These are phyloP conservation scores for Thermochaetoides thermophila DNA, from an alignment of 495 filamentous ascomycete genomes.

Conservation along the genomic window DNA sequence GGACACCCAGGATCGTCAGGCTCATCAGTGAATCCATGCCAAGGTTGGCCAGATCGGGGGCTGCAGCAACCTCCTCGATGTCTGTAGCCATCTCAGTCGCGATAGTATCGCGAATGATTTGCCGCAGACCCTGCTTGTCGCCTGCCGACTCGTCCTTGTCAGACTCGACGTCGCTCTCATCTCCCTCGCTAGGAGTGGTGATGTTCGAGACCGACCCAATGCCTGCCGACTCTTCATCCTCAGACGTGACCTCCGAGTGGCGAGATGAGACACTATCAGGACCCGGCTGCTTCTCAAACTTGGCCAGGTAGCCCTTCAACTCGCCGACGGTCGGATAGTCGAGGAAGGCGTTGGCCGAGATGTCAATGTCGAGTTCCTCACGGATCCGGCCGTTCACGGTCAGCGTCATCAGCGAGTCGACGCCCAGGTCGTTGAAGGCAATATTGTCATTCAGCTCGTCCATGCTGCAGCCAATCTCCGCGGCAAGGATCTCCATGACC, in stretches of 20 bases:
- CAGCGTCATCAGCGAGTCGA: slow-evolving; percentile 47
- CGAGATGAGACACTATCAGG: slow-evolving; percentile 13
- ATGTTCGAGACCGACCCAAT: slow-evolving; percentile 31
- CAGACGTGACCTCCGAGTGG: slow-evolving; percentile 19
- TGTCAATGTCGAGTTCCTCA: slow-evolving; percentile 41
- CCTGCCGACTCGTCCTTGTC: slow-evolving; percentile 20
- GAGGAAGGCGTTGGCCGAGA: slow-evolving; percentile 41
- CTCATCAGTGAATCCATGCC: slow-evolving; percentile 49
- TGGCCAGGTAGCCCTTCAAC: slow-evolving; percentile 42
- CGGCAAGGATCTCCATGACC: slow-evolving; percentile 49
- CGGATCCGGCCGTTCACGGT: slow-evolving; percentile 37
- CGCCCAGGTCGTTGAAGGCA: slow-evolving; percentile 40
- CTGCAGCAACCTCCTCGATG: slow-evolving; percentile 43
- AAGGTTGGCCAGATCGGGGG: slow-evolving; percentile 35
- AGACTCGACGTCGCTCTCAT: slow-evolving; percentile 29
- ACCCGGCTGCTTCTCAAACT: slow-evolving; percentile 29
- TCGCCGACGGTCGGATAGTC: slow-evolving; percentile 40
- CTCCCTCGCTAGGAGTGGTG: slow-evolving; percentile 25
- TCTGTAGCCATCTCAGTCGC: slow-evolving; percentile 54
- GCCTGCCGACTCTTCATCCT: slow-evolving; percentile 28
- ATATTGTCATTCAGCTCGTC: slow-evolving; percentile 44
- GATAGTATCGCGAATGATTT: slow-evolving; percentile 42
- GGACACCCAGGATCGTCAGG: slow-evolving; percentile 37
- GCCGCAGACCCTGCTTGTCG: slow-evolving; percentile 27
- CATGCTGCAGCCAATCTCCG: slow-evolving; percentile 47